Percentiles rank a stretch among this genome's conserved stretches.
These are phyloP conservation scores for Talinum fruticosum DNA, from an alignment of 148 eudicot genomes.

Conservation along the genomic window DNA sequence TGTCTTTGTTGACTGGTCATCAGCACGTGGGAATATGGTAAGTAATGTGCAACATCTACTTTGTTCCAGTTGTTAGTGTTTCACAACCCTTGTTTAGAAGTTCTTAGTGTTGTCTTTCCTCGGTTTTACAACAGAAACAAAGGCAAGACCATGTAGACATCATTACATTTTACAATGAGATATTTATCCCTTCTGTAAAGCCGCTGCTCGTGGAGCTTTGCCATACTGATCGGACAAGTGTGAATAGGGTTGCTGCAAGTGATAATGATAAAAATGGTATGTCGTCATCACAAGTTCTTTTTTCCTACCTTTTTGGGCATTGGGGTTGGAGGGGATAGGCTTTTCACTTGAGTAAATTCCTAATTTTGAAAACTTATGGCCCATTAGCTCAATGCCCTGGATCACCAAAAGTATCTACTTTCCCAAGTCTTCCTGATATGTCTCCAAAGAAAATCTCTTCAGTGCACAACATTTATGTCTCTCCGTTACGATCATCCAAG, in stretches of 20 bases:
- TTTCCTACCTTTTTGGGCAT: no score
- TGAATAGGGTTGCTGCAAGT: slow-evolving; percentile 42
- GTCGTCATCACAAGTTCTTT: no score
- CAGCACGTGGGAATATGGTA: slow-evolving; percentile 67
- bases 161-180: slow-evolving; percentile 88
- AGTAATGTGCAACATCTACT: slow-evolving; percentile 11
- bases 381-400: slow-evolving; percentile 71
- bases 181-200: slow-evolving; percentile 82
- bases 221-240: slow-evolving; percentile 40
- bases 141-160: slow-evolving; percentile 91
- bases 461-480: slow-evolving; percentile 81
- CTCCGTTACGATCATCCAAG: slow-evolving; percentile 94
- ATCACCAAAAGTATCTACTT: slow-evolving; percentile 76
- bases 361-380: no score
- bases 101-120: no score
- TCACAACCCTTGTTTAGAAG: slow-evolving; percentile 11
- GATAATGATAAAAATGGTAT: slow-evolving; percentile 51
- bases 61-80: no score
- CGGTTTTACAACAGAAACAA: slow-evolving; percentile 50
- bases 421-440: slow-evolving; percentile 96
- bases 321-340: no score
- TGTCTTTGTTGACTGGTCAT: slow-evolving; percentile 84
- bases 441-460: slow-evolving; percentile 94
- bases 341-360: background rate
- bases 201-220: slow-evolving; percentile 83